Conservation (phyloP, 106 monocot species). For the Dendrobium nobile region DNA sequence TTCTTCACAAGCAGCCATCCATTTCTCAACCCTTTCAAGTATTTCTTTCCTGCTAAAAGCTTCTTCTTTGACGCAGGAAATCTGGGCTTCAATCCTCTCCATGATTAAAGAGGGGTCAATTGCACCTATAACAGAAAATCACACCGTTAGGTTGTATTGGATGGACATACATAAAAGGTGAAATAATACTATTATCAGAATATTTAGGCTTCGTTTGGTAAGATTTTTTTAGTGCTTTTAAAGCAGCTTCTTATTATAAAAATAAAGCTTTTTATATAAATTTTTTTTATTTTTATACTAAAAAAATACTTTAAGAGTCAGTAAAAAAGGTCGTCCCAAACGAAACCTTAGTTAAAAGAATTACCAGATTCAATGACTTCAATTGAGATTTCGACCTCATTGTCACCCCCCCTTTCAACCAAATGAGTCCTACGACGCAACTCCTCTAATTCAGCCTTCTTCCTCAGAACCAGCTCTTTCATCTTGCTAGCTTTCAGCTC, state of each 20-base stretch:
- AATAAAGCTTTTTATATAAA: too few species aligned
- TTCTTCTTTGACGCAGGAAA: constrained; percentile 55
- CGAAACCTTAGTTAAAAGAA: not conserved
- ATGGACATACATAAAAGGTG: not conserved
- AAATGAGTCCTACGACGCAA: constrained; percentile 38
- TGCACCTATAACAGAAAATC: constrained; percentile 30
- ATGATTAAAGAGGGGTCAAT: constrained; percentile 46
- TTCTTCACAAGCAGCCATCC: constrained; percentile 59
- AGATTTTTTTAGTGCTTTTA: too few species aligned
- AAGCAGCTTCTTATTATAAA: too few species aligned
- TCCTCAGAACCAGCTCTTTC: constrained; percentile 62
- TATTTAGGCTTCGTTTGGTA: not conserved
- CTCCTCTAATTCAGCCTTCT: constrained; percentile 51
- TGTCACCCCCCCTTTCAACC: constrained; percentile 17
- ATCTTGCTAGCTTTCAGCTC: constrained; percentile 55
- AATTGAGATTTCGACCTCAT: constrained; percentile 21
- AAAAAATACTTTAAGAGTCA: too few species aligned
- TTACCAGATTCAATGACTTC: constrained; percentile 43
- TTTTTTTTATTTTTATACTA: too few species aligned
- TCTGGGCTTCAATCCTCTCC: constrained; percentile 53
- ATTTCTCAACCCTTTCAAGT: constrained; percentile 74
- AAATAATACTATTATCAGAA: not conserved
- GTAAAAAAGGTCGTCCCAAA: too few species aligned
- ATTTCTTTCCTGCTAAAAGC: constrained; percentile 62
- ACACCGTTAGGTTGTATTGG: not conserved